Evolutionary conservation across 139 green algal genomes (phyloP), one percentile per base, ranked within the genome.

Genomic region (Coelastrella sp.): DNA sequence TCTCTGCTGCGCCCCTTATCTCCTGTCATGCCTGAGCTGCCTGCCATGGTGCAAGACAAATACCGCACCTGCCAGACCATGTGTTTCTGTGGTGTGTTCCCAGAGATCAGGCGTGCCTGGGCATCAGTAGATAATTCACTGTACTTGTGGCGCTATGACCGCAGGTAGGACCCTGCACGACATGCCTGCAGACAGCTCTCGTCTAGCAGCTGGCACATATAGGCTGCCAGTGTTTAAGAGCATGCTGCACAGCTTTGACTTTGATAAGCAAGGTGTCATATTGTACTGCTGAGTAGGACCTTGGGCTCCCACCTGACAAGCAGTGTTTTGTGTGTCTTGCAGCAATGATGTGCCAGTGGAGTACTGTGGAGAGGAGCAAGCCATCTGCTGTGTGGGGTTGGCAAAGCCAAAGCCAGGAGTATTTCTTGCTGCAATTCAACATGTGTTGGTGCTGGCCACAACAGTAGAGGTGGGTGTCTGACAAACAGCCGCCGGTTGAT

Each of bases 381-480:
- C 97, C 60, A 99, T 99, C 85, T 97, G 95, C 74, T 94, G 95
- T 22, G 97, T 99, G 78, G 97, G 96, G 0, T 91, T 99, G 72
- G 93, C 90, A 20, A 91, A 82, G 74, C 96, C 97, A 0, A 87
- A 88, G 7, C 93, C 94, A 3, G 96, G 95, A n/a, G 95, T 99
- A 19, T 99, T 99, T 92, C 89, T 98, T 82, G 92, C 96, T 25
- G 96, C 96, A 7, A 97, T 99, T 19, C 93, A 97, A 87, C 91
- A 99, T 92, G 59, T 99, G 57, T 93, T 99, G 58, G 96, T 99
- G 65, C 87, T 99, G n/a, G 96, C 94, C 90, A 99, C 97, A 24
- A 96, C 98, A 19, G 93, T 95, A 7, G 97, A 99, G 94, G 96
- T 98, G 73, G 25, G 91, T 0, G 63, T 70, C 15, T 70, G 12